These are phyloP conservation scores for Podosphaera aphanis DNA, from an alignment of 2,329 filamentous ascomycete genomes.

Conservation along the genomic window DNA sequence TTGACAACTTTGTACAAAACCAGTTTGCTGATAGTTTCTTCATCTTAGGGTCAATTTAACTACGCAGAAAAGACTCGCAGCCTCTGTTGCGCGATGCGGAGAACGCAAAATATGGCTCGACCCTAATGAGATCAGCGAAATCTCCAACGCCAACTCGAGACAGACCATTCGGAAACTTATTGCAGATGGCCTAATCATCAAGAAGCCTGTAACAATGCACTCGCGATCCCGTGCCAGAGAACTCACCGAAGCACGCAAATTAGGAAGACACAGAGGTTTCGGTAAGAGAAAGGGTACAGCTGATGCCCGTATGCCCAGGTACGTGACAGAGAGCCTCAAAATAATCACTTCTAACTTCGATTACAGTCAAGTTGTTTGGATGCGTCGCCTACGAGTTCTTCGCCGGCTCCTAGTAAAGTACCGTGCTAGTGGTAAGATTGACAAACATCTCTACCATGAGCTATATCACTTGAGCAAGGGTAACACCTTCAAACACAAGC, in stretches of 20 bases:
- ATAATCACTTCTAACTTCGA: background rate
- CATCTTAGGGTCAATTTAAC: slow-evolving; percentile 83
- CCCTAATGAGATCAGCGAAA: slow-evolving; percentile 97
- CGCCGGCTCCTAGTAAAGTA: slow-evolving; percentile 98
- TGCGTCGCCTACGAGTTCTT: slow-evolving; percentile 98
- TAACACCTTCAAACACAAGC: slow-evolving; percentile 99
- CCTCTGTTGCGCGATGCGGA: slow-evolving; percentile 94
- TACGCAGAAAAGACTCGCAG: slow-evolving; percentile 99
- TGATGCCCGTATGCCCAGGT: slow-evolving; percentile 97
- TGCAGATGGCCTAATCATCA: slow-evolving; percentile 99
- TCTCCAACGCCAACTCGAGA: slow-evolving; percentile 99
- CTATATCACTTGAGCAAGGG: slow-evolving; percentile 99
- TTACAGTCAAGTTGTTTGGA: slow-evolving; percentile 85
- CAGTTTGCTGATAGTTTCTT: slow-evolving; percentile 9
- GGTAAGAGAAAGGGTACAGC: slow-evolving; percentile 99
- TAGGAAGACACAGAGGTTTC: slow-evolving; percentile 95
- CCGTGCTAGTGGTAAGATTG: slow-evolving; percentile 98
- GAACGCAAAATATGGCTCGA: slow-evolving; percentile 99
- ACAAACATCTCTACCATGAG: slow-evolving; percentile 99
- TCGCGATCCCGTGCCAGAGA: slow-evolving; percentile 89
- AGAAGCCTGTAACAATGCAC: slow-evolving; percentile 99
- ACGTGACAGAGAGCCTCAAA: slow-evolving; percentile 21
- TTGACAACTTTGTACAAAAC: too few relatives aligned
- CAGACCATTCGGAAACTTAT: slow-evolving; percentile 99
- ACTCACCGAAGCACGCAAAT: slow-evolving; percentile 79